phyloP scores from a whole-genome alignment of 768 basidiomycete genomes.

The Psilocybe cyanescens region DNA sequence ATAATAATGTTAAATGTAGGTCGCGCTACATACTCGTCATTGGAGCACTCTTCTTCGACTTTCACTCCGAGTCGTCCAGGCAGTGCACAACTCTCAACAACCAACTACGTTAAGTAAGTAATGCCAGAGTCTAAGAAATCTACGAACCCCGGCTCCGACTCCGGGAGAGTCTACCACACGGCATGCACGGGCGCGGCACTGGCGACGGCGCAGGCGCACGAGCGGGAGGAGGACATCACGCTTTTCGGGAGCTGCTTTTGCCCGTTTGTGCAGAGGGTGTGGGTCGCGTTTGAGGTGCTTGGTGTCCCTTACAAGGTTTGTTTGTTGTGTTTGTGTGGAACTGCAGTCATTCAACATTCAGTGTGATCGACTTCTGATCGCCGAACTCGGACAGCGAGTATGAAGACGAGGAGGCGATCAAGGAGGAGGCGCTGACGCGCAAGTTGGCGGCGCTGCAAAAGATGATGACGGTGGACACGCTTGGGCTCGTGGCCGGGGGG shows the following conservation, averaged over 20 bases:
- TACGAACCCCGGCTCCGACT: slow-evolving; percentile 14
- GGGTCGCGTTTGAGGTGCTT: slow-evolving; percentile 77
- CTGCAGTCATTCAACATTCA: too few species aligned
- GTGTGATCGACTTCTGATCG: slow-evolving; percentile 17
- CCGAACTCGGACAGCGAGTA: slow-evolving; percentile 59
- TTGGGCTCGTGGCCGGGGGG: slow-evolving; percentile 63
- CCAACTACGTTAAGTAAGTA: too few species aligned
- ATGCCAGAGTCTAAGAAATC: too few species aligned
- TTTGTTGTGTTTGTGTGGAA: background rate
- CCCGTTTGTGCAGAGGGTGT: slow-evolving; percentile 83
- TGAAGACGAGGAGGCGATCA: slow-evolving; percentile 63
- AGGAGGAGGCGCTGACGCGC: slow-evolving; percentile 65
- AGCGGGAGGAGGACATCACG: slow-evolving; percentile 53
- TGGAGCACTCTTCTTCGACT: too few species aligned
- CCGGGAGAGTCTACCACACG: slow-evolving; percentile 39
- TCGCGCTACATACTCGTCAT: too few species aligned
- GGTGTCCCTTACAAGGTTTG: slow-evolving; percentile 70
- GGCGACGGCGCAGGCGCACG: slow-evolving; percentile 51
- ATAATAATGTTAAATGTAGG: too few species aligned
- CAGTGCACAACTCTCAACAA: too few species aligned
- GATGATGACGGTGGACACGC: slow-evolving; percentile 73
- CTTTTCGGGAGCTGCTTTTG: slow-evolving; percentile 79
- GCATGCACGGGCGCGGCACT: slow-evolving; percentile 53
- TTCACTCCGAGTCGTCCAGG: too few species aligned
- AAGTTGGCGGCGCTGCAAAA: slow-evolving; percentile 71